Evolutionary conservation across 2,329 filamentous ascomycete genomes (phyloP), one percentile per base, ranked within the genome.

Genomic region (Clarireedia sp.): DNA sequence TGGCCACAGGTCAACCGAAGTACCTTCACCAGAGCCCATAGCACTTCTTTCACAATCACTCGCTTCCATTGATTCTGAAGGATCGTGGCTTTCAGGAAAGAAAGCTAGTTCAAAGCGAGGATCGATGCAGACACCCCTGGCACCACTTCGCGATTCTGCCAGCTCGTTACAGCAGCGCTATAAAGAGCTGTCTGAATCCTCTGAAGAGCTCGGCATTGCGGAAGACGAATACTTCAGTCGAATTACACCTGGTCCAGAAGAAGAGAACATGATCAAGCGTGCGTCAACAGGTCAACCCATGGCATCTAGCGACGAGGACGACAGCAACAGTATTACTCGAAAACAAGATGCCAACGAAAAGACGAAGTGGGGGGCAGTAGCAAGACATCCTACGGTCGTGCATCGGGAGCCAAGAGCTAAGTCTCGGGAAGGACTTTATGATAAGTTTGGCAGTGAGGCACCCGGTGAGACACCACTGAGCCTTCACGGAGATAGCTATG

Each of bases 1-100:
- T 29, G 71, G 71, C 56, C 68, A 71, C 56, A 72, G 67, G 59
- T 69, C 61, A 59, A 62, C 59, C 48, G 66, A 71, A 4, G 71
- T 74, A 23, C 68, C 73, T 24, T 83, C 78, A 5, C 82, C 76
- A 17, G 84, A 78, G 62, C 78, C 73, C 37, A 69, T 51, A 62
- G 68, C 51, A 65, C 79, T 60, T 38, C 71, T 90, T 67, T 89
- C 90, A 29, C 86, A 91, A 69, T 97, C 92, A 0, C 78, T 97
- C 17, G 94, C 90, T 2, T 96, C 91, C 0, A 89, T 97, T 57
- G 94, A 96, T 67, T 96, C 91, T 0, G 94, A 99, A 73, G 94
- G 82, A 4, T 96, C 91, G 0, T 99, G 94, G 94, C 83, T 99
- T 45, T 94, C 90, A 3, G 90, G 92, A 16, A 84, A 85, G 55